These are phyloP conservation scores for Oenanthe javanica DNA, from an alignment of 140 eudicot species.

Conservation along the genomic window DNA sequence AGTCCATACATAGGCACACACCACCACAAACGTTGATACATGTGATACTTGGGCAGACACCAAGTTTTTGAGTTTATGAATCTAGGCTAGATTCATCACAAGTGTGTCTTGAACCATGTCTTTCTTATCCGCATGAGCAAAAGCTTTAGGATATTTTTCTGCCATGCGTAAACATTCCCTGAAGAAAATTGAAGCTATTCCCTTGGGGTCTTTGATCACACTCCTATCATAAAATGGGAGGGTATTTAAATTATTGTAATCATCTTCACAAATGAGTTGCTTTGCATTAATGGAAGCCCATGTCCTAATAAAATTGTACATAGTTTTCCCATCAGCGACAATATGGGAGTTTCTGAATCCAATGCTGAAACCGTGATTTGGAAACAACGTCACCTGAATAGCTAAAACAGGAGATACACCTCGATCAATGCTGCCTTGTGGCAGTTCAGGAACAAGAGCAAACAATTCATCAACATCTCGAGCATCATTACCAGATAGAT, in stretches of 20 bases:
- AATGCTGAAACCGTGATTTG: slow-evolving; percentile 17
- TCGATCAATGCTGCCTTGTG: background rate
- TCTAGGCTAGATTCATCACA: slow-evolving; percentile 11
- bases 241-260: background rate
- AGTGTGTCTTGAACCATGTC: slow-evolving; percentile 15
- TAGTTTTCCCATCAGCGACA: slow-evolving; percentile 24
- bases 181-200: background rate
- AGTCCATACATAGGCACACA: slow-evolving; percentile 23
- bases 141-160: background rate
- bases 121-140: background rate
- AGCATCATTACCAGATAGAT: slow-evolving; percentile 18
- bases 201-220: slow-evolving; percentile 15
- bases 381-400: slow-evolving; percentile 29
- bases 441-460: slow-evolving; percentile 20
- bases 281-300: slow-evolving; percentile 20
- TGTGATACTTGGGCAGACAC: slow-evolving; percentile 1
- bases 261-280: background rate
- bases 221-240: slow-evolving; percentile 28
- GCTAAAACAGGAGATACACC: slow-evolving; percentile 21
- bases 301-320: slow-evolving; percentile 14
- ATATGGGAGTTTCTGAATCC: slow-evolving; percentile 32
- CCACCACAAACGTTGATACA: slow-evolving; percentile 19
- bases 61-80: slow-evolving; percentile 15
- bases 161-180: background rate
- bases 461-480: slow-evolving; percentile 1